Evolutionary conservation across 2,329 filamentous ascomycete species (phyloP).

Genomic region (Gyromitra esculenta): DNA sequence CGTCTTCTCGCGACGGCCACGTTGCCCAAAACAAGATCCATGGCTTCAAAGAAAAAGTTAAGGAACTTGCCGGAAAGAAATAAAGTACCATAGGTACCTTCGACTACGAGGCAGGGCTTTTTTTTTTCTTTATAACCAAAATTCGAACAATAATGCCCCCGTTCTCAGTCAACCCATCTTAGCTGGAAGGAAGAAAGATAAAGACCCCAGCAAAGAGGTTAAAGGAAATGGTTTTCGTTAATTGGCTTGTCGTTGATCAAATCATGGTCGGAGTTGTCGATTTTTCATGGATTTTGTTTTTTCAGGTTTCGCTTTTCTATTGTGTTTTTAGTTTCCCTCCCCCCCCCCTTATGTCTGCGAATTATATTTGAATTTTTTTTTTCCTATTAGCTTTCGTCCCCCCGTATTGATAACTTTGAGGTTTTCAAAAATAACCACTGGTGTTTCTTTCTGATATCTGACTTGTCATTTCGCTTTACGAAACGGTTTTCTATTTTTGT

Average conservation of each 20-base stretch:
- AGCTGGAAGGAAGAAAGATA: constrained; percentile 6
- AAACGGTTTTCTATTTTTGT: constrained; percentile 1
- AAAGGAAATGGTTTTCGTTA: constrained; percentile 13
- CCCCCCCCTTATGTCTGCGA: background rate
- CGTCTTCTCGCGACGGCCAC: constrained; percentile 54
- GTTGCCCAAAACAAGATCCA: constrained; percentile 55
- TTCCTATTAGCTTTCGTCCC: constrained; percentile 4
- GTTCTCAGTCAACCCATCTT: constrained; percentile 41
- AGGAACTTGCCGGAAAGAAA: constrained; percentile 52
- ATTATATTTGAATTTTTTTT: constrained; percentile 28
- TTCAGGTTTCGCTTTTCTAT: background rate
- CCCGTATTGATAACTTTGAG: constrained; percentile 16
- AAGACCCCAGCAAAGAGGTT: background rate
- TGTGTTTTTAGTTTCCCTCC: constrained; percentile 22
- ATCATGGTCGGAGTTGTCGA: constrained; percentile 23
- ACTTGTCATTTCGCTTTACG: background rate
- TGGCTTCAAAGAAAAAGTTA: constrained; percentile 55
- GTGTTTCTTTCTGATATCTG: constrained; percentile 27
- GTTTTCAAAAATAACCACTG: background rate
- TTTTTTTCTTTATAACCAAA: constrained; percentile 5
- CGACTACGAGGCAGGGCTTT: background rate
- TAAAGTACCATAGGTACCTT: constrained; percentile 8
- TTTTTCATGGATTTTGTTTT: constrained; percentile 16
- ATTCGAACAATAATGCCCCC: background rate
- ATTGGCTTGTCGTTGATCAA: constrained; percentile 3